Conservation (phyloP, 257 asterid species). For the Linderniella brevidens region DNA sequence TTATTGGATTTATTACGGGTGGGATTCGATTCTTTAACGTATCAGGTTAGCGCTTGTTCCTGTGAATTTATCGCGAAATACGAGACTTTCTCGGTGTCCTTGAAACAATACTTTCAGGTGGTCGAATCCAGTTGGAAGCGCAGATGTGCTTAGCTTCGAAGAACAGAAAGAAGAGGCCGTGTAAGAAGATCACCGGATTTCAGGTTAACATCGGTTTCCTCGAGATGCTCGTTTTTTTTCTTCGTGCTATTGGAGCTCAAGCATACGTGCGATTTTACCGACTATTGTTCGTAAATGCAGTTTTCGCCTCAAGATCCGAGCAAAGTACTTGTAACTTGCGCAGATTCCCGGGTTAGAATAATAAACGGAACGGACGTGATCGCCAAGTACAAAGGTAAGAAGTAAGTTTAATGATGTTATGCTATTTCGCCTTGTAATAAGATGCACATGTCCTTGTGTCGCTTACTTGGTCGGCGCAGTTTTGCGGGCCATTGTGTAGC, state of each 20-base stretch:
- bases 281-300: slow-evolving; percentile 32
- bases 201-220: slow-evolving; percentile 40
- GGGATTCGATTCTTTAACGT: slow-evolving; percentile 49
- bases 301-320: slow-evolving; percentile 61
- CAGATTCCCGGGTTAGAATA: slow-evolving; percentile 76
- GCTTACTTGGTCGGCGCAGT: too few relatives aligned
- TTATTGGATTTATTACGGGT: slow-evolving; percentile 66
- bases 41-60: slow-evolving; percentile 29
- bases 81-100: slow-evolving; percentile 5
- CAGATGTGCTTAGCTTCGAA: slow-evolving; percentile 52
- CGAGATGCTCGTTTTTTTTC: neutral
- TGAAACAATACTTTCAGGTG: slow-evolving; percentile 26
- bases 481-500: too few relatives aligned
- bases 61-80: neutral
- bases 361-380: slow-evolving; percentile 46
- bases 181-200: slow-evolving; percentile 75
- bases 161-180: slow-evolving; percentile 53
- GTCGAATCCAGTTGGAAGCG: slow-evolving; percentile 52
- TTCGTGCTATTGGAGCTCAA: neutral
- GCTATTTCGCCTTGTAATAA: too few relatives aligned
- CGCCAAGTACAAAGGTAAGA: slow-evolving; percentile 58
- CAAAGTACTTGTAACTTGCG: slow-evolving; percentile 71
- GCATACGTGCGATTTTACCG: slow-evolving; percentile 14
- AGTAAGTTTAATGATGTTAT: neutral
- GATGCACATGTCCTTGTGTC: neutral